Conservation (phyloP, 257 asterid species). For the Solanum appendiculatum region DNA sequence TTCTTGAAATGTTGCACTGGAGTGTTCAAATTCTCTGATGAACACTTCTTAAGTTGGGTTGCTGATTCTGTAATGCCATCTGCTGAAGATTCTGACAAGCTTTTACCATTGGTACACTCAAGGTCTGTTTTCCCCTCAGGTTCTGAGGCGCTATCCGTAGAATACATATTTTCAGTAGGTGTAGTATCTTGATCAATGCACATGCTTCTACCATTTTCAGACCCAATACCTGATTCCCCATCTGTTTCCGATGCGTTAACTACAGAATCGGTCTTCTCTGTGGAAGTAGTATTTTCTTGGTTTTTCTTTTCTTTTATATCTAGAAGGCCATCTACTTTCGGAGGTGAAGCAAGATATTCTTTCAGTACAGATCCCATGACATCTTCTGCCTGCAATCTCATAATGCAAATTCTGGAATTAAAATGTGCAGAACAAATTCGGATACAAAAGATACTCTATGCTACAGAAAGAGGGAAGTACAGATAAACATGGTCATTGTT, state of each 20-base stretch:
- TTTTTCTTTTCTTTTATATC: conserved; percentile 18
- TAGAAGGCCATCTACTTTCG: conserved; percentile 28
- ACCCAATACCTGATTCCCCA: conserved; percentile 20
- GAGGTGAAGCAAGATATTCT: conserved; percentile 53
- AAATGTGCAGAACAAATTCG: neutral
- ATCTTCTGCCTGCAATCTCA: conserved; percentile 72
- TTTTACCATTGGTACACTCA: conserved; percentile 22
- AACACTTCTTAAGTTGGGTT: conserved; percentile 14
- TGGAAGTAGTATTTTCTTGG: conserved; percentile 19
- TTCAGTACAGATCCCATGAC: conserved; percentile 80
- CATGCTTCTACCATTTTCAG: conserved; percentile 4
- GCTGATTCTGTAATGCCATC: conserved; percentile 20
- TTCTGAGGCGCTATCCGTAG: conserved; percentile 15
- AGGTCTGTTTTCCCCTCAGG: conserved; percentile 22
- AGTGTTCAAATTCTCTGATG: conserved; percentile 17
- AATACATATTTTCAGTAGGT: conserved; percentile 12
- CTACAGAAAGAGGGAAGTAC: neutral
- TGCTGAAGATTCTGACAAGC: conserved; percentile 2
- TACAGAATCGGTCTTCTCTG: conserved; percentile 15
- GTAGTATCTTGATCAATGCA: neutral
- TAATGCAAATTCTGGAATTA: neutral
- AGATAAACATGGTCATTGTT: neutral
- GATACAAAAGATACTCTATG: neutral
- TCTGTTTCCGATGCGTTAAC: conserved; percentile 18
- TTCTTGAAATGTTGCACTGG: conserved; percentile 46